These are phyloP conservation scores for Aureoboletus auriporus DNA, from an alignment of 768 basidiomycete species.

Conservation along the genomic window DNA sequence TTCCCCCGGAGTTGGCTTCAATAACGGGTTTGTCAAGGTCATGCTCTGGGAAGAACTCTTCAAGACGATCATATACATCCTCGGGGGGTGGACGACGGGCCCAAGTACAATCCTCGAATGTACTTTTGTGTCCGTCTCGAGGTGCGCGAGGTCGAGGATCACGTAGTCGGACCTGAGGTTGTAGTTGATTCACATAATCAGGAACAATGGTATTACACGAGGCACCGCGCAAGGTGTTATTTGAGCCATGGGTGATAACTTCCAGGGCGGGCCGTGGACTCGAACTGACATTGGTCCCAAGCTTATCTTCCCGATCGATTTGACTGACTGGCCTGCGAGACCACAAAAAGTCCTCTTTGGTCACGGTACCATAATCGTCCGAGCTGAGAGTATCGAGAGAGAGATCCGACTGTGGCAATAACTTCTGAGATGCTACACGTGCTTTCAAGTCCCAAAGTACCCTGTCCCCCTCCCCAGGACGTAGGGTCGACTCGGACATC, in stretches of 20 bases:
- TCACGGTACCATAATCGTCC: conserved; percentile 29
- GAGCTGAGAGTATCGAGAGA: conserved; percentile 18
- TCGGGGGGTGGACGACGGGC: conserved; percentile 88
- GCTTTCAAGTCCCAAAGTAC: conserved; percentile 27
- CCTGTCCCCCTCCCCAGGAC: conserved; percentile 30
- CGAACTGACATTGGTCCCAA: conserved; percentile 12
- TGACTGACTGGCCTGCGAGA: conserved; percentile 31
- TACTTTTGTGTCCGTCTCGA: conserved; percentile 33
- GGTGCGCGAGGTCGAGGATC: conserved; percentile 23
- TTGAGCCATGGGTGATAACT: conserved; percentile 24
- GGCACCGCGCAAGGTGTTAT: conserved; percentile 11
- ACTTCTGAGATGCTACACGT: conserved; percentile 14
- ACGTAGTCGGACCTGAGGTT: conserved; percentile 13
- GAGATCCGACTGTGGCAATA: conserved; percentile 14
- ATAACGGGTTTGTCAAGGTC: conserved; percentile 96
- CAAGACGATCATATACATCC: conserved; percentile 87
- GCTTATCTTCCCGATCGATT: conserved; percentile 19
- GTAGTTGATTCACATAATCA: conserved; percentile 13
- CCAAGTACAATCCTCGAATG: conserved; percentile 78
- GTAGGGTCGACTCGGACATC: conserved; percentile 29
- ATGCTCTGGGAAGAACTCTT: conserved; percentile 94
- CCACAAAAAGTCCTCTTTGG: conserved; percentile 22
- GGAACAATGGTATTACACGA: conserved; percentile 19
- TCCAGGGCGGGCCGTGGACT: conserved; percentile 29
- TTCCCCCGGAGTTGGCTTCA: conserved; percentile 76